Base-by-base conservation (phyloP, 345 rosid species). In the Populus alba region DNA sequence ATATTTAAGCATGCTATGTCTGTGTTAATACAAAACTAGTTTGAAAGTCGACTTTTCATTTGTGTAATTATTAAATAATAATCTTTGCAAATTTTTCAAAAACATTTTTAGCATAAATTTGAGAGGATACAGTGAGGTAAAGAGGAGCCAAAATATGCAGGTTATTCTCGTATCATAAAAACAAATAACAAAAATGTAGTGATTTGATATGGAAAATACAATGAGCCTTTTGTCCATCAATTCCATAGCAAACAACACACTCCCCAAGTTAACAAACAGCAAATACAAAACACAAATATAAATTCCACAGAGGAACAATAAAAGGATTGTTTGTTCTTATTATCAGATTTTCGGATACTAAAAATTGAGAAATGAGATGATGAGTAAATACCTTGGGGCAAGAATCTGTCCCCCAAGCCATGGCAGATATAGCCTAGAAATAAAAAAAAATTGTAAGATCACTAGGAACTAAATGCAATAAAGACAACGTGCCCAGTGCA, bases 371-470 rank as follows among this genome's bases (percentile, higher is more conserved):
- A 66, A 39, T 9, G 47, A 25, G 61, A 10, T 53, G 29, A 73
- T 37, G 31, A 38, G 45, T 33, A 31, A 79, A 35, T 87, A 94
- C 98, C 97, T 91, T 94, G 4, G 97, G 98, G 84, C 98, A 94
- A 80, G 98, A 90, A 80, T 91, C 88, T 55, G 92, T 92, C 31
- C 98, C 98, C 98, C 98, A 94, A 68, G 97, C 97, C 98, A 94
- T 91, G 68, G 97, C 98, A 75, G 98, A 89, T 83, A 94, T 86
- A 53, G 98, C 98, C 98, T 95, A 86, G 73, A 83, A 41, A 75
- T 62, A 12, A 75, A 77, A 23, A 23, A 25, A 65, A 70, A 37
- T 49, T 31, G 53, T 38, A 15, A 17, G 41, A 51, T 15, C 38
- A 75, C 22, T 47, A 23, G 66, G 57, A 29, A 43, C 59, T 35